These are phyloP conservation scores for Tetrapisispora phaffii DNA, from an alignment of 805 yeast genomes.

Conservation along the genomic window DNA sequence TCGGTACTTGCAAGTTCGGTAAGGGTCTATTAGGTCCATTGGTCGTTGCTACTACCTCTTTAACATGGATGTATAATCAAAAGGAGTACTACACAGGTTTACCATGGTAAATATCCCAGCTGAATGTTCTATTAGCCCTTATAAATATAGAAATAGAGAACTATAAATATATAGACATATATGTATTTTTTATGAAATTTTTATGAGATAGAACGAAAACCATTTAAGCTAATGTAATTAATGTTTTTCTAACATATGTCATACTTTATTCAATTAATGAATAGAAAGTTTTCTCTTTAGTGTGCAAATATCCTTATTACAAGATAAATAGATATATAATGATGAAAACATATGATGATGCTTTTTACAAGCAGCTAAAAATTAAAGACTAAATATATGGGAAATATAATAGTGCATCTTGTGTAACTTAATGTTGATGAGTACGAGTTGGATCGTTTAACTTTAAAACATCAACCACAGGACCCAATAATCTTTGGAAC, in stretches of 20 bases:
- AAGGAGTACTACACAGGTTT: constrained; percentile 49
- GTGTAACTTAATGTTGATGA: background rate
- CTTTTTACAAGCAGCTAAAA: background rate
- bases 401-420: background rate
- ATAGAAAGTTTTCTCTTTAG: background rate
- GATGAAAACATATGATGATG: background rate
- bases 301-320: background rate
- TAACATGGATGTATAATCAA: constrained; percentile 72
- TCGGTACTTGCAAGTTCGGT: constrained; percentile 71
- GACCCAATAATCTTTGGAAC: constrained; percentile 88
- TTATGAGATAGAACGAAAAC: background rate
- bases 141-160: background rate
- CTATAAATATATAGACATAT: background rate
- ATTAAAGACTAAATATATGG: background rate
- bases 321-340: background rate
- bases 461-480: constrained; percentile 81
- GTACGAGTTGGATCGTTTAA: constrained; percentile 64
- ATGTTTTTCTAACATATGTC: too few species aligned
- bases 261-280: background rate
- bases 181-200: background rate
- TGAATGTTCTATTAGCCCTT: background rate
- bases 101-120: constrained; percentile 10
- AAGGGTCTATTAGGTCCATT: constrained; percentile 87
- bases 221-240: background rate
- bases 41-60: constrained; percentile 63